Conservation (phyloP, 345 rosid genomes). For the Dovyalis caffra region DNA sequence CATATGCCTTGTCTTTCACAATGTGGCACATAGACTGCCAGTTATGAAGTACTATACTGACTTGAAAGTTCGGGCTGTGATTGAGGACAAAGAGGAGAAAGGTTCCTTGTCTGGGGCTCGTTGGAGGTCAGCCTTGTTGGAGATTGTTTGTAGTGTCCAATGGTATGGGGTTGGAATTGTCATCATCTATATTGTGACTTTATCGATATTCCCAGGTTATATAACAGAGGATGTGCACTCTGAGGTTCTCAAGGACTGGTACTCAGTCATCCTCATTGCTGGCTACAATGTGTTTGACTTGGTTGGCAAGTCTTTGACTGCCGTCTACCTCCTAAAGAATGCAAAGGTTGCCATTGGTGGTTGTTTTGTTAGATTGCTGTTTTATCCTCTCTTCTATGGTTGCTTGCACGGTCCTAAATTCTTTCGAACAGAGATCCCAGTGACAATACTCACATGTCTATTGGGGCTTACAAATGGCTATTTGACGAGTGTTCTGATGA, state of each 20-base stretch:
- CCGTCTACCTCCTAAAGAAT: conserved; percentile 56
- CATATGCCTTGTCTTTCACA: conserved; percentile 65
- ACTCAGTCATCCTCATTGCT: conserved; percentile 64
- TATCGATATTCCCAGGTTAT: conserved; percentile 88
- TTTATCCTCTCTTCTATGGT: conserved; percentile 77
- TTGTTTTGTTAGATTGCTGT: conserved; percentile 70
- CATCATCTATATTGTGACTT: conserved; percentile 64
- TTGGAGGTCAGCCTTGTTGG: conserved; percentile 69
- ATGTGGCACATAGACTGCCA: conserved; percentile 72
- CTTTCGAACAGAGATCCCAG: conserved; percentile 85
- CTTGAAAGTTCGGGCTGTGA: conserved; percentile 53
- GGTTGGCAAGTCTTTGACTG: conserved; percentile 82
- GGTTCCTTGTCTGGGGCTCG: conserved; percentile 47
- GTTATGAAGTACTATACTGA: conserved; percentile 70
- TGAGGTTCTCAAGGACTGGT: conserved; percentile 78
- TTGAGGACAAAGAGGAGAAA: conserved; percentile 48
- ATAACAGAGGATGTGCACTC: conserved; percentile 93
- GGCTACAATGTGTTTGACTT: conserved; percentile 85
- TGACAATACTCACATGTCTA: conserved; percentile 63
- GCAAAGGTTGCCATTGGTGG: conserved; percentile 64
- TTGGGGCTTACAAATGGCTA: conserved; percentile 88
- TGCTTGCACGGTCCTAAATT: conserved; percentile 84
- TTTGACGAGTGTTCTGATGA: conserved; percentile 82
- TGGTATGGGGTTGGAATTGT: conserved; percentile 77
- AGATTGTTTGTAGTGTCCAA: conserved; percentile 57